Evolutionary conservation across 305 asterid genomes (phyloP), one percentile per base, ranked within the genome.

Genomic region (Fraxinus baroniana): DNA sequence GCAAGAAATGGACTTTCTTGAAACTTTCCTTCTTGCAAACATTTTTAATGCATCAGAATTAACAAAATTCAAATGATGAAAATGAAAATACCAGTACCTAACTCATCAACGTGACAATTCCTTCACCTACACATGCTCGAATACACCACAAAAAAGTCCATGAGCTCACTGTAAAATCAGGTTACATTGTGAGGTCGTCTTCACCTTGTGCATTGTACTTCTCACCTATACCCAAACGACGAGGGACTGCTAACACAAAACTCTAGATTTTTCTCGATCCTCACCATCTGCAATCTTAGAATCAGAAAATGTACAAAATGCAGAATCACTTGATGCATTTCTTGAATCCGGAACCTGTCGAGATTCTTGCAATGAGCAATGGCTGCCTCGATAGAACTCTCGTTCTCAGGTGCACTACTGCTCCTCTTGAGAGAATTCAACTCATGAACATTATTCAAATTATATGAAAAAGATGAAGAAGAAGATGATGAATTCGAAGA

Each of bases 311-410:
- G 78, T 39, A 30, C 75, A 37, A 74, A 81, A 74, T 28, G 44
- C 44, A 13, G 64, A 64, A 64, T 74, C 80, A 24, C 44, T 24
- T 26, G 84, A 52, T 70, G 76, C 17, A 75, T 68, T 71, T 79
- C 60, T 84, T 77, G 91, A 78, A 78, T 81, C 81, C 57, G 80
- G 76, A 62, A 64, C 64, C 64, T 86, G 88, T 78, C 92, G 92
- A 78, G 97, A 94, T 60, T 90, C 86, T 93, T 94, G 91, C 99
- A 96, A 80, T 96, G 94, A 55, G 94, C 98, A 86, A 96, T 96
- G 52, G 99, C 99, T 0, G 94, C 98, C 78, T 94, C 90, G 80
- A 95, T 90, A 2, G 97, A 93, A 1, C 90, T 85, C 83, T 94
- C 98, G 39, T 89, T 80, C 88, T 93, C 98, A 12, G 87, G 88